Evolutionary conservation across 2,329 filamentous ascomycete genomes (phyloP).

Genomic region (Diaporthe sp.): DNA sequence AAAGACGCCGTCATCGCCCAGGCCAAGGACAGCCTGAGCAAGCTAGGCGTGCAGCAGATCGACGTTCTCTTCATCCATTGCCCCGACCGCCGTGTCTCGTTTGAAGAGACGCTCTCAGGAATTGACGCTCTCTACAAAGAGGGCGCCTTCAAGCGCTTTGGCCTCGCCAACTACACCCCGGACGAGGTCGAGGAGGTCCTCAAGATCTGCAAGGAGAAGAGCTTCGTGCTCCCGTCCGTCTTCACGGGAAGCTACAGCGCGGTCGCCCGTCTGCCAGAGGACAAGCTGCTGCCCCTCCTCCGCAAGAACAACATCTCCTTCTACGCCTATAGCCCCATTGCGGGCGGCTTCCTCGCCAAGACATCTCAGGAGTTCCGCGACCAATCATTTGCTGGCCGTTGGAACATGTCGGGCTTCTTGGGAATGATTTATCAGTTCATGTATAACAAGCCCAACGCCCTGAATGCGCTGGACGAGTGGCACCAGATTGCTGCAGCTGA

Average conservation of each 20-base stretch:
- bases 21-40: slow-evolving; percentile 41
- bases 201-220: slow-evolving; percentile 51
- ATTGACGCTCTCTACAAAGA: slow-evolving; percentile 72
- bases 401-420: slow-evolving; percentile 53
- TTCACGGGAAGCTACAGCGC: slow-evolving; percentile 59
- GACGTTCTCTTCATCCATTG: slow-evolving; percentile 62
- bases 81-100: slow-evolving; percentile 61
- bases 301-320: slow-evolving; percentile 53
- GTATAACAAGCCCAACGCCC: slow-evolving; percentile 52
- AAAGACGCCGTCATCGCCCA: slow-evolving; percentile 40
- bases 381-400: slow-evolving; percentile 57
- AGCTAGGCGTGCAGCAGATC: slow-evolving; percentile 37
- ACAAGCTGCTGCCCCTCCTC: slow-evolving; percentile 55
- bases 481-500: slow-evolving; percentile 59
- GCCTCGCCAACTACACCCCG: slow-evolving; percentile 58
- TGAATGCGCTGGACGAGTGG: slow-evolving; percentile 65
- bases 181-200: slow-evolving; percentile 53
- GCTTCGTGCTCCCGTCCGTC: slow-evolving; percentile 56
- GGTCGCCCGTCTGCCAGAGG: slow-evolving; percentile 54
- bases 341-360: slow-evolving; percentile 71
- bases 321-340: slow-evolving; percentile 63
- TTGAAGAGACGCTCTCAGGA: slow-evolving; percentile 72
- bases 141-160: slow-evolving; percentile 55
- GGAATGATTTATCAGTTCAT: slow-evolving; percentile 46
- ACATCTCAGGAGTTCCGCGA: slow-evolving; percentile 45